Percentiles rank a stretch among this genome's conserved stretches.
Evolutionary conservation across 371 early-diverging fungal species (phyloP).

Genomic region (Mucor irregularis): DNA sequence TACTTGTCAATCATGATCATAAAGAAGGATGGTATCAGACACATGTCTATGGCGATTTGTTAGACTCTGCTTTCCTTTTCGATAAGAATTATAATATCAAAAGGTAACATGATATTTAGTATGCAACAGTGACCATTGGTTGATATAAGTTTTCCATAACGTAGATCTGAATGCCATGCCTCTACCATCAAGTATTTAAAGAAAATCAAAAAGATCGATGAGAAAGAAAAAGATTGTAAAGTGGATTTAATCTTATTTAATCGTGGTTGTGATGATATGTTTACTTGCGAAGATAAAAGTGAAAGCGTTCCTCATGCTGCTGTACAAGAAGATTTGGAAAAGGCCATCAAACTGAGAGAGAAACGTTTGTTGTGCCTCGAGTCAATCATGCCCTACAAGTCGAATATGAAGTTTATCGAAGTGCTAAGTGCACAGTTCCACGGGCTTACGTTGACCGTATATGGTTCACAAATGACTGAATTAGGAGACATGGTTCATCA

Average conservation of each 20-base stretch:
- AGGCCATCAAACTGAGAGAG: too few relatives aligned
- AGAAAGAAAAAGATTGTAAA: neutral
- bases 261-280: neutral
- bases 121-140: too few relatives aligned
- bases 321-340: neutral
- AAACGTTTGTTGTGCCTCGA: too few relatives aligned
- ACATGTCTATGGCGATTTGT: too few relatives aligned
- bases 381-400: too few relatives aligned
- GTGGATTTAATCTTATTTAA: slow-evolving; percentile 8
- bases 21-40: too few relatives aligned
- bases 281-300: slow-evolving; percentile 5
- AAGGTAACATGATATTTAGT: too few relatives aligned
- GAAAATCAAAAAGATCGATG: slow-evolving; percentile 6
- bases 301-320: neutral
- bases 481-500: slow-evolving; percentile 12
- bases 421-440: slow-evolving; percentile 16
- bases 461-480: slow-evolving; percentile 17
- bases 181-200: slow-evolving; percentile 7
- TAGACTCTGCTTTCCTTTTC: too few relatives aligned
- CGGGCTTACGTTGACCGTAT: slow-evolving; percentile 2
- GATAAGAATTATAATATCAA: too few relatives aligned
- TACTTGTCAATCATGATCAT: slow-evolving; percentile 11
- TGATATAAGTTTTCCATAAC: too few relatives aligned
- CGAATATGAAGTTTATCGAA: too few relatives aligned
- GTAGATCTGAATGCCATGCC: slow-evolving; percentile 10